Evolutionary conservation across 257 asterid genomes (phyloP), one percentile per base, ranked within the genome.

Genomic region (Jasminum sambac): DNA sequence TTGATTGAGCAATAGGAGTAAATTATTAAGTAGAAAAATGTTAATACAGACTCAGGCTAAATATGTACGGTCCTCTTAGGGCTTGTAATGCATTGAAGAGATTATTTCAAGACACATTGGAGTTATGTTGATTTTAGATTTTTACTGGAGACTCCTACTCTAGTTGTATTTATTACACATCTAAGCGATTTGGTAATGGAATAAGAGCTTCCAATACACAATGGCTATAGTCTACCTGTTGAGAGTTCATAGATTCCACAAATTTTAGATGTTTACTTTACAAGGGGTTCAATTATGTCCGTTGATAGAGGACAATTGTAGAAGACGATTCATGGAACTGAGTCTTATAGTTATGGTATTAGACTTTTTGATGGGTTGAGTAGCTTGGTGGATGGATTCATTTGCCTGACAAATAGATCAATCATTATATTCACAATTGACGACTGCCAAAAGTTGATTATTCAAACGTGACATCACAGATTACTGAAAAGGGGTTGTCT

Each of bases 401-500:
- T 9, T 52, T 7, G 12, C 30, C 61, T 52, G 10, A 17, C 61
- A 17, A 52, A 8, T 19, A 52, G 21, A 9, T 52, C 61, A 52
- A 52, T 52, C 9, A 52, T 52, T 52, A 17, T 52, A 19, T 8
- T 48, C 24, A 52, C 21, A 9, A 9, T 1, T 8, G 13, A 8
- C 8, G 30, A 21, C 61, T 17, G 24, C 59, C 16, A 57, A 23
- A 60, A 13, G 61, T 38, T 11, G 8, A 5, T 41, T 62, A 41
- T 52, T 42, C 37, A 17, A 21, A 59, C 70, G 9, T n/a, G 40
- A 69, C 19, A 62, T 69, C 66, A 43, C 21, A 52, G 17, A 37
- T 68, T 48, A 38, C 69, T 68, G 41, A 71, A 63, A 55, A 52
- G 42, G 34, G 55, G 41, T 19, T 19, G 38, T 50, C 57, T 12